Evolutionary conservation across 345 rosid genomes (phyloP), one percentile per base, ranked within the genome.

Genomic region (Luvunga scandens): DNA sequence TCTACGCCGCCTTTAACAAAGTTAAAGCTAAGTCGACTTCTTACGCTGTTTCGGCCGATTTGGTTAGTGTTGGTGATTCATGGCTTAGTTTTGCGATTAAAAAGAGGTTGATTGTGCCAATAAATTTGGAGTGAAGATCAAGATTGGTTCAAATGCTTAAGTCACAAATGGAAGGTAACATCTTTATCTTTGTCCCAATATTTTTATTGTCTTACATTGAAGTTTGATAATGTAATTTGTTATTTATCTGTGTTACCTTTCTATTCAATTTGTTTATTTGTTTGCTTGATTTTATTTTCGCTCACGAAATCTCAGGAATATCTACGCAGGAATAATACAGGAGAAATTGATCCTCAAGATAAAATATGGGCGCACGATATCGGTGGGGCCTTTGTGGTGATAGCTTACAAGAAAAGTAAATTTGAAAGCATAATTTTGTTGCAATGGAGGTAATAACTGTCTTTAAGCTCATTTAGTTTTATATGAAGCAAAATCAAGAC

Each of bases 311-410:
- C 83, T 85, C 91, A 95, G 98, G 86, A 87, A 55, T 92, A 86
- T 87, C 84, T 92, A 59, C 83, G 98, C 90, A 90, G 98, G 91
- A 91, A 93, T 81, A 24, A 36, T 81, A 84, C 84, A n/a, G 98
- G 98, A 21, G 88, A 89, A 45, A 84, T 88, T 62, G 93, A 90
- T 83, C 80, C 86, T 65, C 84, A 84, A 4, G 94, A 97, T 82
- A 85, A 91, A 85, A 81, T 88, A 28, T 93, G 99, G 98, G 98
- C 91, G 96, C 91, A 72, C 97, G 98, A 45, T 93, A 95, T 73
- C 88, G 97, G 24, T 93, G 98, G 97, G 97, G 97, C 9, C n/a
- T n/a, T n/a, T n/a, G 86, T 93, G 87, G 99, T 95, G 19, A 92
- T 95, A 71, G 98, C 98, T 65, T 93, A 91, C 90, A 93, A 90